Evolutionary conservation across 2,329 filamentous ascomycete species (phyloP), one percentile per base, ranked within the genome.

Genomic region (Xylaria arbuscula): DNA sequence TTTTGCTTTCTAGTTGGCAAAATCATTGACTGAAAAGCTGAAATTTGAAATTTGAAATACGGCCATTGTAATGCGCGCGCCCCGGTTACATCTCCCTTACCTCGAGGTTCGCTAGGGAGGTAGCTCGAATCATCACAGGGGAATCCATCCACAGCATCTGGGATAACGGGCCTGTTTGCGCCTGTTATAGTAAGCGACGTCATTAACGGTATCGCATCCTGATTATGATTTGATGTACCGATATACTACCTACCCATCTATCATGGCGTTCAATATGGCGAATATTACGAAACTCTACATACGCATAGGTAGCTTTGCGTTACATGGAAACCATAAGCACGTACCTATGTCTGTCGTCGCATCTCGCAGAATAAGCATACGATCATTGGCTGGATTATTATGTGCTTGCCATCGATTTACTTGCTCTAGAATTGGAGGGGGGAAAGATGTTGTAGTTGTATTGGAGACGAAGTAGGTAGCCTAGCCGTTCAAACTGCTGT

Each of bases 171-270:
- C 28, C 34, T 13, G 24, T 1, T 36, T 17, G 24, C 11, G 48
- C 48, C 47, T 50, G 11, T 24, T 5, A 50, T 50, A 50, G 11
- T 24, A 8, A 22, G 32, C 42, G 9, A 32, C 36, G 28, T 5
- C 5, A 28, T 64, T 9, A 32, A 34, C 19, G 17, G 45, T 32
- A 17, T 24, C 47, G n/a, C 51, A 34, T 53, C n/a, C 38, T 56
- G 51, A 56, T 47, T 38, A 56, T 34, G 50, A 56, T 38, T 48
- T 24, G 28, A 36, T 54, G 51, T 54, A 15, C n/a, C n/a, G n/a
- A n/a, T n/a, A 28, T 28, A 28, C 28, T 28, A 2, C 5, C 5
- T 28, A 5, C 28, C 28, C 5, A 28, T 5, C 2, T 28, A 28
- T n/a, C 28, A 28, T 28, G 5, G 28, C 28, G 3, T 5, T 28